Evolutionary conservation across 1,284 basidiomycete species (phyloP).

Genomic region (Mycosarcoma maydis): DNA sequence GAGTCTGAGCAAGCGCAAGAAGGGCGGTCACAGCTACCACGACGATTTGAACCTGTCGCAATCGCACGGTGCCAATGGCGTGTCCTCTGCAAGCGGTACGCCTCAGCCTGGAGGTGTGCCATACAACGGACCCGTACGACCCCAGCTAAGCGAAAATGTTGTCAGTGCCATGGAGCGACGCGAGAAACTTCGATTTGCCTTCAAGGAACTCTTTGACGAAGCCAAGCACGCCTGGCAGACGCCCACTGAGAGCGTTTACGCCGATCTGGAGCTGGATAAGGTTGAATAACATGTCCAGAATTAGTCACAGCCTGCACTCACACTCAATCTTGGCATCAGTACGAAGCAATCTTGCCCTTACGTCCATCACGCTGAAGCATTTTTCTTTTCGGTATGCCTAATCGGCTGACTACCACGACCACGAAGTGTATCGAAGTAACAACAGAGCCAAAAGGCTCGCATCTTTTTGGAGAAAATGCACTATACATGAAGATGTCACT

Average conservation of each 20-base stretch:
- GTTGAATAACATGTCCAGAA: too few species aligned
- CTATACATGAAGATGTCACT: too few species aligned
- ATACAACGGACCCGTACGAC: slow-evolving; percentile 53
- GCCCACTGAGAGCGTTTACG: slow-evolving; percentile 53
- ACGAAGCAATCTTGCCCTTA: too few species aligned
- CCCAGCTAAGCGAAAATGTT: slow-evolving; percentile 58
- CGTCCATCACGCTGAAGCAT: too few species aligned
- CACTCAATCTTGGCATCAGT: too few species aligned
- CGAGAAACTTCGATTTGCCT: slow-evolving; percentile 51
- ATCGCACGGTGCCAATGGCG: slow-evolving; percentile 20
- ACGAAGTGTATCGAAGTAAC: too few species aligned
- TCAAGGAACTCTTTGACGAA: slow-evolving; percentile 60
- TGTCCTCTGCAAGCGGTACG: slow-evolving; percentile 30
- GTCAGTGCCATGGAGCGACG: slow-evolving; percentile 56
- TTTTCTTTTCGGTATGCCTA: too few species aligned
- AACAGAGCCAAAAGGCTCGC: too few species aligned
- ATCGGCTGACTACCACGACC: too few species aligned
- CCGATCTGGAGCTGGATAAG: slow-evolving; percentile 38
- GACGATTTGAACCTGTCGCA: slow-evolving; percentile 33
- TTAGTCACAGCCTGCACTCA: too few species aligned
- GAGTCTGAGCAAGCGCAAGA: slow-evolving; percentile 62
- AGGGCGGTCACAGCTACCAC: slow-evolving; percentile 40
- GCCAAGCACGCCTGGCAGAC: slow-evolving; percentile 52
- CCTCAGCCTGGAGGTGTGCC: slow-evolving; percentile 25
- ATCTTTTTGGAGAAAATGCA: too few species aligned